These are phyloP conservation scores for Exophiala dermatitidis DNA, from an alignment of 2,329 filamentous ascomycete genomes.

Conservation along the genomic window DNA sequence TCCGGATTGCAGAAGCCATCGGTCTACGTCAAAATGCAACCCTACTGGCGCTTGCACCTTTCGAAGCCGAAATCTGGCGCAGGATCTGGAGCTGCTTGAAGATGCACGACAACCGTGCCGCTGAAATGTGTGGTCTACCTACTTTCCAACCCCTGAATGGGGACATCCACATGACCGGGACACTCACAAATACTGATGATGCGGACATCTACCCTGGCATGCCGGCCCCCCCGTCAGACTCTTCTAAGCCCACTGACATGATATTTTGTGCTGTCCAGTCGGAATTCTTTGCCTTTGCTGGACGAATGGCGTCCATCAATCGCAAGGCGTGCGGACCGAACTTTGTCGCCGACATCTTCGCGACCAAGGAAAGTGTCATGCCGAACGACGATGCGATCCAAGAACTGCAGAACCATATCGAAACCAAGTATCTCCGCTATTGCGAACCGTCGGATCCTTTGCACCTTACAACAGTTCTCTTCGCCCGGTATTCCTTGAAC, in stretches of 20 bases:
- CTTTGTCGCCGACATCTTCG: not conserved
- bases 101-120: conserved; percentile 40
- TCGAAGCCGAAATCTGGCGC: conserved; percentile 37
- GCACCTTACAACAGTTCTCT: conserved; percentile 36
- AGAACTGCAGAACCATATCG: conserved; percentile 29
- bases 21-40: conserved; percentile 39
- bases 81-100: conserved; percentile 33
- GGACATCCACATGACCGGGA: conserved; percentile 26
- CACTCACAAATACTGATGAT: conserved; percentile 54
- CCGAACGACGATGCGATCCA: conserved; percentile 26
- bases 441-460: conserved; percentile 34
- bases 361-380: conserved; percentile 1
- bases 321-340: conserved; percentile 1
- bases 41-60: conserved; percentile 44
- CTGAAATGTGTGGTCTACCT: conserved; percentile 27
- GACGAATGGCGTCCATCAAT: not conserved
- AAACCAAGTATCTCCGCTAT: conserved; percentile 32
- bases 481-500: conserved; percentile 39
- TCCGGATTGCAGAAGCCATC: conserved; percentile 34
- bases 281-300: conserved; percentile 12
- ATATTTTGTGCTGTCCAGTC: conserved; percentile 11
- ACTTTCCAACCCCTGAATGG: conserved; percentile 8
- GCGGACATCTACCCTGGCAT: conserved; percentile 47
- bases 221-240: conserved; percentile 9
- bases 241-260: conserved; percentile 18